Percentiles rank a stretch among this genome's conserved stretches.
These are phyloP conservation scores for Russula abietina DNA, from an alignment of 768 basidiomycete genomes.

Conservation along the genomic window DNA sequence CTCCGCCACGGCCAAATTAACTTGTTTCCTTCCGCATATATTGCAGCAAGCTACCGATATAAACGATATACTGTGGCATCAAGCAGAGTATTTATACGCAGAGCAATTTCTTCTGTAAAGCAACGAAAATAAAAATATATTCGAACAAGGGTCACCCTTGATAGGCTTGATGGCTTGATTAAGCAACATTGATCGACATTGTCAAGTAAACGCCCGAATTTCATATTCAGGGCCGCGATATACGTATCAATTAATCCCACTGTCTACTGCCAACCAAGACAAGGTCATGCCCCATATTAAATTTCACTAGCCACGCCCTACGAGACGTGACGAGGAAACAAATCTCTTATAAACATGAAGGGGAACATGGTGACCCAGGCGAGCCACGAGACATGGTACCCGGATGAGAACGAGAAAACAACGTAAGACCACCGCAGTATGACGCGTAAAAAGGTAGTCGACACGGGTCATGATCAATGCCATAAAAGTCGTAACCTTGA, in stretches of 20 bases:
- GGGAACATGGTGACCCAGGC: slow-evolving; percentile 7
- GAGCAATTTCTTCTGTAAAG: neutral
- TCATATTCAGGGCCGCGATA: slow-evolving; percentile 1
- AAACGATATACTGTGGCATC: neutral
- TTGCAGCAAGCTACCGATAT: neutral
- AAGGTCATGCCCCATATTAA: slow-evolving; percentile 4
- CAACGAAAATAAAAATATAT: neutral
- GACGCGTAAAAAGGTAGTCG: slow-evolving; percentile 28
- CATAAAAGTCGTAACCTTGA: slow-evolving; percentile 61
- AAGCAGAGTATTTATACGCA: neutral
- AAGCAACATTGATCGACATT: no score
- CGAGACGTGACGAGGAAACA: slow-evolving; percentile 12
- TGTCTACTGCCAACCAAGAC: slow-evolving; percentile 1
- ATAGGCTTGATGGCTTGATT: neutral
- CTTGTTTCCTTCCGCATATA: no score
- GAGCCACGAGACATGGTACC: slow-evolving; percentile 11
- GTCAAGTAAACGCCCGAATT: neutral
- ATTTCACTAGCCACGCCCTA: slow-evolving; percentile 4
- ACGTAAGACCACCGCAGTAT: slow-evolving; percentile 24
- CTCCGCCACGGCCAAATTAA: no score
- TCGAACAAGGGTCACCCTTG: neutral
- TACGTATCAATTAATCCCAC: neutral
- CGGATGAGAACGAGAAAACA: slow-evolving; percentile 12
- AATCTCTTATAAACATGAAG: slow-evolving; percentile 20
- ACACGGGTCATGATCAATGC: slow-evolving; percentile 23